Percentiles rank a stretch among this genome's conserved stretches.
Conservation (phyloP, 1,139 yeast genomes). For the Blastobotrys capitulatus region DNA sequence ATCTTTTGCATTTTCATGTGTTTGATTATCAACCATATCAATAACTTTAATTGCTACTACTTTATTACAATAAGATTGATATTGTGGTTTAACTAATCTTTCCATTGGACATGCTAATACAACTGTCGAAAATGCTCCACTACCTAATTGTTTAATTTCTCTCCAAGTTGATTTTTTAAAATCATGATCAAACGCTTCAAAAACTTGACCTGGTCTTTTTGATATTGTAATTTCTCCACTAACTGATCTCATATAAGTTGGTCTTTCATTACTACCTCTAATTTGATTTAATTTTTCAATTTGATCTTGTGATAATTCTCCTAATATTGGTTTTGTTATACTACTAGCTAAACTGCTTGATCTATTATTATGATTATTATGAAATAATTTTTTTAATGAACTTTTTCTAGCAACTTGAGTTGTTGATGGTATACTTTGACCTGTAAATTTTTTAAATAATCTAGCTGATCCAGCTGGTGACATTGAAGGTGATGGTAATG, state of each 20-base stretch:
- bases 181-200: conserved; percentile 27
- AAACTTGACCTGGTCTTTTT: conserved; percentile 13
- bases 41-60: conserved; percentile 38
- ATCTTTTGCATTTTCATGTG: conserved; percentile 26
- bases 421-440: conserved; percentile 5
- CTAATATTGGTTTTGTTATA: neutral
- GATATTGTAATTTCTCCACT: conserved; percentile 1
- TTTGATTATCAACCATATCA: conserved; percentile 18
- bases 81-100: conserved; percentile 28
- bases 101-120: conserved; percentile 33
- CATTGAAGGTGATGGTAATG: conserved; percentile 11
- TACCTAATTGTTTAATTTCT: conserved; percentile 33
- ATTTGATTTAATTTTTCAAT: neutral
- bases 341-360: conserved; percentile 1
- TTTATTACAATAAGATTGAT: conserved; percentile 33
- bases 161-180: conserved; percentile 31
- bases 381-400: conserved; percentile 1
- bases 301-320: neutral
- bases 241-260: neutral
- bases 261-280: neutral
- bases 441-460: conserved; percentile 8
- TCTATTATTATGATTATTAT: neutral
- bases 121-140: conserved; percentile 39
- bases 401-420: conserved; percentile 3
- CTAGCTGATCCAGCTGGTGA: conserved; percentile 10